Evolutionary conservation across 148 eudicot genomes (phyloP), one percentile per base, ranked within the genome.

Genomic region (Silene conica): DNA sequence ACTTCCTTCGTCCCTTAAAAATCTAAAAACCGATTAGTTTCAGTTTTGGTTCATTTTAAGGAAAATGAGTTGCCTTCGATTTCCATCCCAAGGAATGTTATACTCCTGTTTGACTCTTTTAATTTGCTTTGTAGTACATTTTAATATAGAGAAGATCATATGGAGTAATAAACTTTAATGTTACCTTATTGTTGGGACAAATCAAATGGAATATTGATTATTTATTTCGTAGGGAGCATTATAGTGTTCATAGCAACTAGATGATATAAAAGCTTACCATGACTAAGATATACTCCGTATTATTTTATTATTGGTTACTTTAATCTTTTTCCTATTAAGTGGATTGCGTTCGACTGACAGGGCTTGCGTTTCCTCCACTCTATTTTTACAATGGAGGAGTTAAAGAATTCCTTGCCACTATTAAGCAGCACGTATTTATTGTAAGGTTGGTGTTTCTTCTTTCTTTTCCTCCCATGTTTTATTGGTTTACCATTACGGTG

Each of bases 371-470:
- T 80, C 97, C 99, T 77, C 97, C 99, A 43, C 91, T 92, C 62
- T 95, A 92, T 74, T 95, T 95, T 73, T 92, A 92, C 76, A 92
- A 87, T 82, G 99, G 99, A 70, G 99, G 99, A 80, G 89, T 95
- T 14, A 85, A 81, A 72, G 99, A 95, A 76, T 90, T 95, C 82
- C 86, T 95, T 54, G 90, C 92, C 58, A 85, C 92, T 66, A 81
- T 95, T 72, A 95, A 90, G 88, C 99, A 82, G 74, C 94, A 95
- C 79, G 90, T 83, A 55, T 82, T 76, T 78, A 88, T 95, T 75
- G 91, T 86, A 55, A 95, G 97, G 99, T 90, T 38, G 31, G 81
- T 77, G 52, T 5, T 57, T 62, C 62, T 46, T 58, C 4, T 25
- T 75, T 67, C 48, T 6, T 19, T 75, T 67, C 54, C 43, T 23